phyloP scores from a whole-genome alignment of 257 asterid genomes.

The Lithospermum erythrorhizon region DNA sequence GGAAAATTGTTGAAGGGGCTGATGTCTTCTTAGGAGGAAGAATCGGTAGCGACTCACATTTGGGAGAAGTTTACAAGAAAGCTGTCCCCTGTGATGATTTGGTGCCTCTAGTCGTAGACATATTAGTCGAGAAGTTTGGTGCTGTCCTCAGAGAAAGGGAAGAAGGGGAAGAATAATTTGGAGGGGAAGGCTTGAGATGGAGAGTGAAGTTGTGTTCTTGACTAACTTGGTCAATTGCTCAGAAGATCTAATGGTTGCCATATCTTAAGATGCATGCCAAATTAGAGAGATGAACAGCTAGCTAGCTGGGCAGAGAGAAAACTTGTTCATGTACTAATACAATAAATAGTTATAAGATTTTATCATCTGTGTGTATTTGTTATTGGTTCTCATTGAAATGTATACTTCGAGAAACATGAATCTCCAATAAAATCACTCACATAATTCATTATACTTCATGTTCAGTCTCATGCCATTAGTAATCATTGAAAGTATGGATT shows the following conservation, averaged over 20 bases:
- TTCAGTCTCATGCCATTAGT: too few species aligned
- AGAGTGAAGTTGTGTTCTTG: background rate
- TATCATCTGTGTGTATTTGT: background rate
- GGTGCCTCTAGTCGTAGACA: slow-evolving; percentile 68
- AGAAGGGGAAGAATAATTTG: slow-evolving; percentile 52
- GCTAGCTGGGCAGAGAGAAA: too few species aligned
- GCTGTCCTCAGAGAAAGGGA: slow-evolving; percentile 61
- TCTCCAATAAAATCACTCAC: background rate
- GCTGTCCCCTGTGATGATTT: slow-evolving; percentile 86
- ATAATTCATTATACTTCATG: too few species aligned
- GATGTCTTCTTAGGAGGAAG: slow-evolving; percentile 83
- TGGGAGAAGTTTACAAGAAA: slow-evolving; percentile 78
- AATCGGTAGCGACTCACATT: slow-evolving; percentile 86
- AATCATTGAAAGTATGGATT: too few species aligned
- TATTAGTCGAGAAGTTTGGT: slow-evolving; percentile 66
- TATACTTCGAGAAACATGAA: background rate
- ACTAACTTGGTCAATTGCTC: too few species aligned
- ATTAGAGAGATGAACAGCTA: too few species aligned
- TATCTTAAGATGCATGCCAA: too few species aligned
- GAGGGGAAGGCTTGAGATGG: background rate
- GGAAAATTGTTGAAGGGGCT: slow-evolving; percentile 76
- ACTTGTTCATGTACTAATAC: background rate
- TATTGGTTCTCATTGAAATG: background rate
- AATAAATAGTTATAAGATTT: background rate
- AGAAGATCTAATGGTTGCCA: too few species aligned